These are phyloP conservation scores for Neofusicoccum ribis DNA, from an alignment of 2,329 filamentous ascomycete genomes.

Conservation along the genomic window DNA sequence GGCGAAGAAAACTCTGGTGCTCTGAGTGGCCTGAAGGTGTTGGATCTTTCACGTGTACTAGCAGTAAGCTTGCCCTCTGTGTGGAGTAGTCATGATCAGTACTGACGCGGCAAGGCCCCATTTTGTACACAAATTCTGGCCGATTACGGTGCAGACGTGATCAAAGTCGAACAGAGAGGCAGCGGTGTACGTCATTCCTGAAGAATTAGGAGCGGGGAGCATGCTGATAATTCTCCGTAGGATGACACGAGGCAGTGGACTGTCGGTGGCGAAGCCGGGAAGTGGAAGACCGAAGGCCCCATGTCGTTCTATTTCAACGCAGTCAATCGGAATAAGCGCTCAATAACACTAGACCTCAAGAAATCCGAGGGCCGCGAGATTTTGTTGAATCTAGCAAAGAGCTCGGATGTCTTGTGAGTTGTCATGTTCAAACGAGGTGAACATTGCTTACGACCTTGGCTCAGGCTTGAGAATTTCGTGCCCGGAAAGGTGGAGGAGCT, in stretches of 20 bases:
- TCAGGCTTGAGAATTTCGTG: slow-evolving; percentile 45
- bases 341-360: slow-evolving; percentile 41
- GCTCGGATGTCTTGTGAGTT: slow-evolving; percentile 38
- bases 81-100: not conserved
- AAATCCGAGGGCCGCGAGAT: slow-evolving; percentile 39
- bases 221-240: not conserved
- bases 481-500: slow-evolving; percentile 45
- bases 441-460: not conserved
- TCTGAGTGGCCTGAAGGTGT: slow-evolving; percentile 14
- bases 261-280: slow-evolving; percentile 29
- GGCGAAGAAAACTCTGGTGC: not conserved
- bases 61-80: not conserved
- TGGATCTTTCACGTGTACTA: slow-evolving; percentile 15
- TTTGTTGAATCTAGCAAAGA: slow-evolving; percentile 22
- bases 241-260: slow-evolving; percentile 37
- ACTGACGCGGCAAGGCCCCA: slow-evolving; percentile 10
- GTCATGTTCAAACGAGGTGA: no score
- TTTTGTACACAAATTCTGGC: slow-evolving; percentile 23
- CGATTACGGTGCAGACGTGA: slow-evolving; percentile 30
- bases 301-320: slow-evolving; percentile 48
- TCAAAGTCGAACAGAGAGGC: slow-evolving; percentile 44
- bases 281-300: slow-evolving; percentile 28
- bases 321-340: slow-evolving; percentile 49
- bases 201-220: not conserved
- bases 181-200: slow-evolving; percentile 21